Conservation (phyloP, 805 yeast genomes). For the Komagataella kurtzmanii region DNA sequence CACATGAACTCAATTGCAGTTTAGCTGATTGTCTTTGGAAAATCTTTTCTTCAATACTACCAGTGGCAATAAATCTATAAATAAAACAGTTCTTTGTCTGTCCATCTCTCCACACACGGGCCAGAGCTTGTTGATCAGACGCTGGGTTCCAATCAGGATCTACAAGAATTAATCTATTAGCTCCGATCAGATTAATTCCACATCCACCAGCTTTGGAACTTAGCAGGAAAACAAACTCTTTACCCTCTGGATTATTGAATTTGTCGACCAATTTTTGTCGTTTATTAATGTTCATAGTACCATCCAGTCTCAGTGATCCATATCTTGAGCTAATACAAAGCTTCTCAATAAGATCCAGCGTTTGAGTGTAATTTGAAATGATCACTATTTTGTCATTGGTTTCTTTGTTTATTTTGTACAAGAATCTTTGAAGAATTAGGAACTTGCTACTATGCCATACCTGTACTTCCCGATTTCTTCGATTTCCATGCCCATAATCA, state of each 20-base stretch:
- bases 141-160: constrained; percentile 99
- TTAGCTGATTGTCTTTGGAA: constrained; percentile 94
- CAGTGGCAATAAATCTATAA: constrained; percentile 86
- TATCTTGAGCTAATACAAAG: constrained; percentile 68
- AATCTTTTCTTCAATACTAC: constrained; percentile 92
- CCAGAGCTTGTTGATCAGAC: constrained; percentile 93
- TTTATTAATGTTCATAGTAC: constrained; percentile 83
- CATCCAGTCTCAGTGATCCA: constrained; percentile 77
- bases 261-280: constrained; percentile 85
- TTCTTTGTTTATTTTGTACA: constrained; percentile 59
- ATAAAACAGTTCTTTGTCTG: constrained; percentile 95
- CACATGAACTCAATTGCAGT: constrained; percentile 84
- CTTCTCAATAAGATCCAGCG: constrained; percentile 79
- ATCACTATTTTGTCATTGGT: constrained; percentile 92
- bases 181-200: constrained; percentile 95
- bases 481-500: constrained; percentile 26
- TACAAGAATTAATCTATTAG: constrained; percentile 74
- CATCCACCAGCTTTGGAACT: constrained; percentile 98
- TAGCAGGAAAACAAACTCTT: constrained; percentile 76
- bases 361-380: constrained; percentile 90
- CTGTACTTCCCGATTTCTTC: constrained; percentile 62
- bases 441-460: constrained; percentile 83
- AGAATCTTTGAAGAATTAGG: constrained; percentile 70
- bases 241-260: constrained; percentile 81
- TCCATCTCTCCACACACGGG: constrained; percentile 98